Evolutionary conservation across 2,329 filamentous ascomycete genomes (phyloP), one percentile per base, ranked within the genome.

Genomic region (Cladosporium sp.): DNA sequence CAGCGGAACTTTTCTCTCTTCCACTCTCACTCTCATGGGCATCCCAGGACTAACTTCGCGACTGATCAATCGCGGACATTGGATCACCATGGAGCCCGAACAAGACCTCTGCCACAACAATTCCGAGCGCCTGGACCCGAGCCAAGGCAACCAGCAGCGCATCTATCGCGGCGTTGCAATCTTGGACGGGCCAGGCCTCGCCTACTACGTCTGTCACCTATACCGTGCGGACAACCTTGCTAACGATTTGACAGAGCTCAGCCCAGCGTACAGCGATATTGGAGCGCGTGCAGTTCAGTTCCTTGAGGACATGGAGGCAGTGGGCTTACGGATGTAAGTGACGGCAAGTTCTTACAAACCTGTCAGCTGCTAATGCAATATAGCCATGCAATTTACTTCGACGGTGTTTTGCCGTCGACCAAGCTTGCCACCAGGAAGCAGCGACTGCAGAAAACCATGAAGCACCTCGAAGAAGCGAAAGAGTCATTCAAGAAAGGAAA

Each of bases 131-230:
- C 21, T 29, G 16, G 26, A n/a, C 14, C 50, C 26, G 11, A 11
- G 28, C 16, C 35, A 37, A n/a, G 52, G 31, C 49, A 44, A 35
- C 31, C 33, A 40, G 33, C 29, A 55, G 49, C 55, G 59, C 18
- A 37, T 55, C 33, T 33, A 44, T 23, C 64, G 75, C 21, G 62
- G 70, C 11, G 67, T 53, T 26, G 77, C 84, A 18, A 80, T 88
- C 53, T 86, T 96, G 65, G 93, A 97, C 74, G 93, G 92, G 0
- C 92, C 93, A 5, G 89, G 88, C 2, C 79, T 96, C 29, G 91
- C 92, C 1, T 90, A 94, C 75, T 85, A 91, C 75, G 81, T 93
- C 49, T 87, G 90, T 67, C 80, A 87, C 60, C 78, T 57, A 18
- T 66, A 71, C 1, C 69, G 68, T 56, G 53, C 67, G 37, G 60